Percentiles rank a stretch among this genome's conserved stretches.
Conservation (phyloP, 805 yeast genomes). For the Kodamaea restingae region DNA sequence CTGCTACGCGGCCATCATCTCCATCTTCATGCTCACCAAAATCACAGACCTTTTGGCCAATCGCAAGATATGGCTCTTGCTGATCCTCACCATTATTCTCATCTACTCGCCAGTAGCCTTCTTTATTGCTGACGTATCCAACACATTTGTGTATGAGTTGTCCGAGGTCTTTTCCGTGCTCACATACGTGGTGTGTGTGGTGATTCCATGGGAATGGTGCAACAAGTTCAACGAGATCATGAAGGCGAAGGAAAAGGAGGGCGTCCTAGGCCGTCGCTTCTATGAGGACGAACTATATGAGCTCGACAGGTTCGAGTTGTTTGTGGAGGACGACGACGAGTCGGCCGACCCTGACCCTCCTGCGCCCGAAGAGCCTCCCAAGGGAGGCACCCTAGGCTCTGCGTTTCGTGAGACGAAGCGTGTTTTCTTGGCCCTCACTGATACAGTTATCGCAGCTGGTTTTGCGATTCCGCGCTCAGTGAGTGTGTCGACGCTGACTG, state of each 20-base stretch:
- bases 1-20: slow-evolving; percentile 61
- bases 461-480: slow-evolving; percentile 53
- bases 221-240: slow-evolving; percentile 58
- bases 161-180: slow-evolving; percentile 72
- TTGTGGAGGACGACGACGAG: slow-evolving; percentile 33
- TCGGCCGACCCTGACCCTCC: not conserved
- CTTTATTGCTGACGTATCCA: slow-evolving; percentile 72
- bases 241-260: slow-evolving; percentile 59
- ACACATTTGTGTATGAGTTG: slow-evolving; percentile 68
- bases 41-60: slow-evolving; percentile 47
- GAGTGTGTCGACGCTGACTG: slow-evolving; percentile 24
- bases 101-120: slow-evolving; percentile 62
- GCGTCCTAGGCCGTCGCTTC: slow-evolving; percentile 70
- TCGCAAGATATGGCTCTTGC: slow-evolving; percentile 48
- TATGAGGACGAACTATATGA: slow-evolving; percentile 61
- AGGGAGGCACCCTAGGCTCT: slow-evolving; percentile 5
- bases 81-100: slow-evolving; percentile 51
- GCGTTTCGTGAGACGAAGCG: slow-evolving; percentile 25
- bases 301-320: slow-evolving; percentile 36
- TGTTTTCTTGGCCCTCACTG: slow-evolving; percentile 44
- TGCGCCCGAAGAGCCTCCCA: not conserved
- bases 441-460: slow-evolving; percentile 53
- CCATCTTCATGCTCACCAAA: slow-evolving; percentile 52
- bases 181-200: slow-evolving; percentile 66
- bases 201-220: slow-evolving; percentile 84